These are phyloP conservation scores for Scedosporium boydii DNA, from an alignment of 2,329 filamentous ascomycete species.

Conservation along the genomic window DNA sequence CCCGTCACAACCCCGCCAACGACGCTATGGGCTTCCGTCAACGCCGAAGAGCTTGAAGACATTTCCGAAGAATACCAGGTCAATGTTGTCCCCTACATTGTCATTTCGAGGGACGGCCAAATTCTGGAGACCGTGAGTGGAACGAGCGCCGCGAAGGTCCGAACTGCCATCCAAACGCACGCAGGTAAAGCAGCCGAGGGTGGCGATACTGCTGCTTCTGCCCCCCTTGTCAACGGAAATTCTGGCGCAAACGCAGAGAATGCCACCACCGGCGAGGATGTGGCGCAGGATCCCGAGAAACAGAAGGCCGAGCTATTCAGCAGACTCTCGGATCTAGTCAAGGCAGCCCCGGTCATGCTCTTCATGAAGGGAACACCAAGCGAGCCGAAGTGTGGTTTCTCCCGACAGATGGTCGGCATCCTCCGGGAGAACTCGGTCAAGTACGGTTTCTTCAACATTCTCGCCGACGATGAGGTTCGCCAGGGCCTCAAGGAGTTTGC, in stretches of 20 bases:
- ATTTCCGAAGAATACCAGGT: slow-evolving; percentile 90
- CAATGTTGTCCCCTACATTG: slow-evolving; percentile 85
- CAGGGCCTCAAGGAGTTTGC: slow-evolving; percentile 94
- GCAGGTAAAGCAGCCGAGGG: slow-evolving; percentile 56
- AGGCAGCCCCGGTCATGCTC: slow-evolving; percentile 93
- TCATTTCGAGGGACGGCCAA: slow-evolving; percentile 66
- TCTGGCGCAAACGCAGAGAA: background rate
- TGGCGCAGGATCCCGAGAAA: slow-evolving; percentile 39
- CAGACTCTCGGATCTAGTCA: slow-evolving; percentile 74
- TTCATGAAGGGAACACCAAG: slow-evolving; percentile 79
- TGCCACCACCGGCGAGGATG: background rate
- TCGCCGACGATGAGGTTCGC: slow-evolving; percentile 93
- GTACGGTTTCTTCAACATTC: slow-evolving; percentile 98
- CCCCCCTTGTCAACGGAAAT: background rate
- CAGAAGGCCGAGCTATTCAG: slow-evolving; percentile 78
- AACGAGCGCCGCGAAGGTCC: slow-evolving; percentile 78
- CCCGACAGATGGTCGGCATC: slow-evolving; percentile 76
- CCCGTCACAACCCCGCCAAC: slow-evolving; percentile 54
- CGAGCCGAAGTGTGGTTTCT: slow-evolving; percentile 85
- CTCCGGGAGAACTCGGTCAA: slow-evolving; percentile 84
- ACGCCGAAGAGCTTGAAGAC: slow-evolving; percentile 89
- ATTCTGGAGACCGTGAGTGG: slow-evolving; percentile 81
- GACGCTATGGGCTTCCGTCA: slow-evolving; percentile 79
- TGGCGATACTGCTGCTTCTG: background rate
- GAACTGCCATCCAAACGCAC: slow-evolving; percentile 76